Conservation (phyloP, 2,329 filamentous ascomycete species). For the Cladosporium cucumerinum region DNA sequence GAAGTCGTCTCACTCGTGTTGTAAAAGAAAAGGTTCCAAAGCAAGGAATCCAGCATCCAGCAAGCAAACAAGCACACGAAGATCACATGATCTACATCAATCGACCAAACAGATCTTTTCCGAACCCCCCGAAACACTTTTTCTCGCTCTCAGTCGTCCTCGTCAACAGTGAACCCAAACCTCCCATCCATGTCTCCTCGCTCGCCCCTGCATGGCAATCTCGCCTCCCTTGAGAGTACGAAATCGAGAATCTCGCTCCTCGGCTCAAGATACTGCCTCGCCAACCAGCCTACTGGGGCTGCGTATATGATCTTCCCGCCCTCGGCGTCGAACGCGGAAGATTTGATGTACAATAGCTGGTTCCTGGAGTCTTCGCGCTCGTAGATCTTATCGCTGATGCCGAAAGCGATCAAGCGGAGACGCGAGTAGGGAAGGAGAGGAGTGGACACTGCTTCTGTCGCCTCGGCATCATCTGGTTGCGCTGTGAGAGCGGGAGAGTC, state of each 20-base stretch:
- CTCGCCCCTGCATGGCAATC: conserved; percentile 32
- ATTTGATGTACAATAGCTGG: conserved; percentile 47
- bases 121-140: neutral
- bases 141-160: neutral
- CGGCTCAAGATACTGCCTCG: conserved; percentile 46
- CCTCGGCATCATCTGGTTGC: neutral
- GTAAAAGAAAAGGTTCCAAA: neutral
- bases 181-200: conserved; percentile 11
- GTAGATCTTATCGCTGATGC: conserved; percentile 46
- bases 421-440: conserved; percentile 24
- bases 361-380: conserved; percentile 47
- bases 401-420: conserved; percentile 47
- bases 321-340: conserved; percentile 41
- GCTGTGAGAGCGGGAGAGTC: neutral
- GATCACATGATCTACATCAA: neutral
- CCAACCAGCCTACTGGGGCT: conserved; percentile 45
- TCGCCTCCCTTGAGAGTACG: conserved; percentile 36
- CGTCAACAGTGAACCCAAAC: conserved; percentile 11
- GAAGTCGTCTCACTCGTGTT: neutral
- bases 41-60: neutral
- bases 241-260: conserved; percentile 47
- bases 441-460: neutral
- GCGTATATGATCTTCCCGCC: conserved; percentile 41
- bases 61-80: neutral
- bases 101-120: neutral